Conservation (phyloP, 2,329 filamentous ascomycete genomes). For the Achaetomium macrosporum region DNA sequence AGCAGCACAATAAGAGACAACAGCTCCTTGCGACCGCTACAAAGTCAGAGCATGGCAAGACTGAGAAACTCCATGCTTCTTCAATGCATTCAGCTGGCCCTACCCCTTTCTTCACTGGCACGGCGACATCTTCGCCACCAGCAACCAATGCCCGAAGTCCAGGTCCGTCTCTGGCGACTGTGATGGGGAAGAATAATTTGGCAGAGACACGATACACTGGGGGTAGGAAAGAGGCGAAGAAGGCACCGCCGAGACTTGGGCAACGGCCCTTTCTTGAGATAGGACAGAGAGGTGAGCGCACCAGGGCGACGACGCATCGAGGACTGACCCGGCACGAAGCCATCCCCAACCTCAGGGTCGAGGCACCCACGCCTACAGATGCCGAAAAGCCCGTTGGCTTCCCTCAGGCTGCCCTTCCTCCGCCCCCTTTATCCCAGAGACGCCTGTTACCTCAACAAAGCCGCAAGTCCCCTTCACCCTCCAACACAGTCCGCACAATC, state of each 20-base stretch:
- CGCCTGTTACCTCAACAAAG: neutral
- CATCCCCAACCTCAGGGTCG: neutral
- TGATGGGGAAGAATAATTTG: neutral
- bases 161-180: neutral
- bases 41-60: neutral
- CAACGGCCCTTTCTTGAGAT: slow-evolving; percentile 7
- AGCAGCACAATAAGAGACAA: neutral
- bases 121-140: neutral
- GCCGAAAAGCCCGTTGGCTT: neutral
- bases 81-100: neutral
- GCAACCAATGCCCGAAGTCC: neutral
- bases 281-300: neutral
- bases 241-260: slow-evolving; percentile 10
- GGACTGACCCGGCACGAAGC: neutral
- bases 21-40: neutral
- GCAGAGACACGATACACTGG: neutral
- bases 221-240: neutral
- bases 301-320: neutral
- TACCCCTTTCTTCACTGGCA: neutral
- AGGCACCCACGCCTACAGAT: neutral
- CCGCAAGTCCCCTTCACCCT: neutral
- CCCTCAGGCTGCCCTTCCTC: neutral
- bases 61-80: neutral
- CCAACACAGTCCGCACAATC: slow-evolving; percentile 1
- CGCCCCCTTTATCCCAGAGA: neutral